Evolutionary conservation across 306 rosid species (phyloP).

Genomic region (Abrus pulchellus): DNA sequence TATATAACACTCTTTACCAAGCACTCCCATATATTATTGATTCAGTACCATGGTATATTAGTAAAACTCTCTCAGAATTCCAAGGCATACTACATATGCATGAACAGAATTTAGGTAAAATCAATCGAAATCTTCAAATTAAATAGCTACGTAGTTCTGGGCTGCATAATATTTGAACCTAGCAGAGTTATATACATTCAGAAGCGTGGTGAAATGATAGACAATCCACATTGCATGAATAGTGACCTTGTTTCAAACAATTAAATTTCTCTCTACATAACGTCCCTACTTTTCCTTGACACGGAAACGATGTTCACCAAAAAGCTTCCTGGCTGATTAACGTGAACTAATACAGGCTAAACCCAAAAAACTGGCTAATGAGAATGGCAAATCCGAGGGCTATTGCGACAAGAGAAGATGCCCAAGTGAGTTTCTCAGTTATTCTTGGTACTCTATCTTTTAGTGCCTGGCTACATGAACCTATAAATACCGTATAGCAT

Average conservation of each 20-base stretch:
- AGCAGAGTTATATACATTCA: constrained; percentile 37
- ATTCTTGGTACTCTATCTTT: constrained; percentile 93
- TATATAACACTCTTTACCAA: too few relatives aligned
- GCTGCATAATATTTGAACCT: constrained; percentile 36
- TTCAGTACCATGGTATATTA: not conserved
- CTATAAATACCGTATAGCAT: constrained; percentile 90
- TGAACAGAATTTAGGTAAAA: constrained; percentile 1
- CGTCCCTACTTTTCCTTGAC: constrained; percentile 45
- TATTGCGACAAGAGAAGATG: constrained; percentile 90
- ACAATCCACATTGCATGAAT: constrained; percentile 42
- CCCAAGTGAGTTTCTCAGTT: constrained; percentile 98
- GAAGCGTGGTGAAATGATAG: constrained; percentile 39
- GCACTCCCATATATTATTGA: not conserved
- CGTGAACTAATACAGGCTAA: constrained; percentile 72
- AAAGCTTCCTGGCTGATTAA: constrained; percentile 32
- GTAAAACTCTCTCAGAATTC: not conserved
- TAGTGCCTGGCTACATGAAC: constrained; percentile 88
- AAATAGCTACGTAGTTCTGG: constrained; percentile 37
- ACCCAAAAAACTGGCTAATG: constrained; percentile 90
- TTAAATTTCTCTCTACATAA: constrained; percentile 35
- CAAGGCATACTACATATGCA: constrained; percentile 25
- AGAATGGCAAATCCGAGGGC: constrained; percentile 85
- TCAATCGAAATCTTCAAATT: constrained; percentile 43
- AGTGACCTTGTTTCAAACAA: constrained; percentile 52
- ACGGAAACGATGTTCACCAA: constrained; percentile 45